Evolutionary conservation across 2,329 filamentous ascomycete species (phyloP).

Genomic region (Talaromyces marneffei): DNA sequence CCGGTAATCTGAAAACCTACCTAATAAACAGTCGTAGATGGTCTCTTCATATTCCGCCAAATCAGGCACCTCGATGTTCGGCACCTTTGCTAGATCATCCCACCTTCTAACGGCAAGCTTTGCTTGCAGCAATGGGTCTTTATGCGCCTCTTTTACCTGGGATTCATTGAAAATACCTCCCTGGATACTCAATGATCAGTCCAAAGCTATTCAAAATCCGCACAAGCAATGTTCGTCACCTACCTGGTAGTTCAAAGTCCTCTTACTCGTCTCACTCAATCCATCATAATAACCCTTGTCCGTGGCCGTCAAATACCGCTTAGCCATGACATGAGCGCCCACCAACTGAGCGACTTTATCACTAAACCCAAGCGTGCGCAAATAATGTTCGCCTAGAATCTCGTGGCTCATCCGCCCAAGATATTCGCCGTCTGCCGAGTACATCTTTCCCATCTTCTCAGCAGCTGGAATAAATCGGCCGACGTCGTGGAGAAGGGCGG

Average conservation of each 20-base stretch:
- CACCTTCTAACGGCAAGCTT: conserved; percentile 25
- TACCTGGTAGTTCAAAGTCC: conserved; percentile 26
- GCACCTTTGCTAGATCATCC: conserved; percentile 25
- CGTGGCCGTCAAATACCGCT: conserved; percentile 25
- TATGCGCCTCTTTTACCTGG: conserved; percentile 21
- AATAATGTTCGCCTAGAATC: conserved; percentile 25
- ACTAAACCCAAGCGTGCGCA: conserved; percentile 25
- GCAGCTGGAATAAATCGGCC: conserved; percentile 28
- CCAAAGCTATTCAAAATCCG: neutral
- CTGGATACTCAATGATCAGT: conserved; percentile 10
- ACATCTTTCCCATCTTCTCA: conserved; percentile 23
- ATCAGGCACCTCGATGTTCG: conserved; percentile 19
- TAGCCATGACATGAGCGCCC: conserved; percentile 29
- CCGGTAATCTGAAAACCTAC: neutral
- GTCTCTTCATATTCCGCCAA: conserved; percentile 23
- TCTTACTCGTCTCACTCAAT: conserved; percentile 26
- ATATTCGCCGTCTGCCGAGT: conserved; percentile 22
- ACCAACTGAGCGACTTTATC: conserved; percentile 26
- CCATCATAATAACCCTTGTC: conserved; percentile 25
- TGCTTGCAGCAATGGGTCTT: conserved; percentile 23
- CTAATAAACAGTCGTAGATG: conserved; percentile 17
- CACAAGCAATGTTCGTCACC: neutral
- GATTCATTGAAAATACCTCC: conserved; percentile 21
- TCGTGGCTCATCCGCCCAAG: conserved; percentile 26
- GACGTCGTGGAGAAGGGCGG: conserved; percentile 27